Conservation (phyloP, 1,284 basidiomycete species). For the Chondrostereum purpureum region DNA sequence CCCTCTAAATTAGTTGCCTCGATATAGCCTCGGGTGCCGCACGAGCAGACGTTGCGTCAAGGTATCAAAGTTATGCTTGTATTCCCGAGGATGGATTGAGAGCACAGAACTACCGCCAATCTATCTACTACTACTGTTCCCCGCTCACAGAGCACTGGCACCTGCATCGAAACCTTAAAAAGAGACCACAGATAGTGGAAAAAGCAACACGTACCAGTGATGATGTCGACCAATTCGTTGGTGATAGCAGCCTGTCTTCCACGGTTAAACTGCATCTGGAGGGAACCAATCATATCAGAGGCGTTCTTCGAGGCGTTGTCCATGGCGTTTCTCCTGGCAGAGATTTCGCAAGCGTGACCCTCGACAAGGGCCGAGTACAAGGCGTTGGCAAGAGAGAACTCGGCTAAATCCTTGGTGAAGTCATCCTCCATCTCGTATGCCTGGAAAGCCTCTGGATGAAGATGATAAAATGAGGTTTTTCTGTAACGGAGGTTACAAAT, state of each 20-base stretch:
- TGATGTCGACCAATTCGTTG: slow-evolving; percentile 93
- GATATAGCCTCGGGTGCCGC: no score
- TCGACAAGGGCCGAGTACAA: slow-evolving; percentile 94
- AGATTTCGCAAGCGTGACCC: slow-evolving; percentile 93
- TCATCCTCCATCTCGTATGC: slow-evolving; percentile 97
- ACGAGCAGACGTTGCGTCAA: neutral
- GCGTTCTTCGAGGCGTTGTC: slow-evolving; percentile 99
- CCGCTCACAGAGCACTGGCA: slow-evolving; percentile 34
- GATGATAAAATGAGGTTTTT: slow-evolving; percentile 1
- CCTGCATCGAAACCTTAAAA: slow-evolving; percentile 18
- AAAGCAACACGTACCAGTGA: slow-evolving; percentile 62
- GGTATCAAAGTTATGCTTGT: neutral
- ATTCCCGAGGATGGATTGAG: neutral
- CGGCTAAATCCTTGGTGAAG: slow-evolving; percentile 87
- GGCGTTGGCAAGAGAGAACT: slow-evolving; percentile 96
- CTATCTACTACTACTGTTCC: neutral
- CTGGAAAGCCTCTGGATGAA: slow-evolving; percentile 68
- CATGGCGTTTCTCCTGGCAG: slow-evolving; percentile 96
- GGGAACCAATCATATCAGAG: slow-evolving; percentile 78
- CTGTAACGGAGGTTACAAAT: neutral
- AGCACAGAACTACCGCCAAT: neutral
- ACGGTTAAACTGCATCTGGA: slow-evolving; percentile 97
- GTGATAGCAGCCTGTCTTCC: slow-evolving; percentile 98
- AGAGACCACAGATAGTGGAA: slow-evolving; percentile 3
- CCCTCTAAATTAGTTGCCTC: neutral